Evolutionary conservation across 2,329 filamentous ascomycete genomes (phyloP), one percentile per base, ranked within the genome.

Genomic region (Didymella exigua): DNA sequence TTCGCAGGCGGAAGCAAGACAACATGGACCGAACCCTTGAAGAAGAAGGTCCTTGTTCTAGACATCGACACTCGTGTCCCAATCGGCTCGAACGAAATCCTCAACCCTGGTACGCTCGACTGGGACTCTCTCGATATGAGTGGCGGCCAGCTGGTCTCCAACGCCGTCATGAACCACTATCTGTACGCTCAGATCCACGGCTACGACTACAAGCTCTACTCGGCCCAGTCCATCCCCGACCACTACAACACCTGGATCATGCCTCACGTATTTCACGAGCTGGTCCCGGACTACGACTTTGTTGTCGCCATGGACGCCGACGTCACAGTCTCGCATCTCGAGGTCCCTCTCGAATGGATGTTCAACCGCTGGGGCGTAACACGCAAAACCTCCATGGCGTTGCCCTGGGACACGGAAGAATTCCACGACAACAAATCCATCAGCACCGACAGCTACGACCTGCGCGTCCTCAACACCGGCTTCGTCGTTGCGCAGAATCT

Each of bases 291-390:
- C 0, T 77, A 81, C 65, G 67, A 76, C 4, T 75, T 79, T 8
- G 75, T 81, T 23, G 66, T 81, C 41, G 76, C 78, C 45, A 62
- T 81, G 52, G 79, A 81, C 59, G 74, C 77, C 24, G 79, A 82
- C 56, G 76, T 73, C 24, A 71, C 76, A 6, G 72, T 81, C 45
- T 66, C 72, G 1, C 71, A 80, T 45, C 72, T 76, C 0, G 71
- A 79, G 37, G 62, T 82, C 2, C 79, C 79, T 2, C 53, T 81
- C 11, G 79, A 82, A 64, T 81, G 78, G 76, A 72, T 82, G 14
- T 73, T 82, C 61, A 79, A 79, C 60, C 72, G 77, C 36, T 81
- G 79, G 79, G 72, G 50, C 68, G 79, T 49, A 70, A 68, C 16
- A 51, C 65, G 1, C 63, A 75, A 5, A 79, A 77, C 0, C 61